A percentile compares a stretch with the other conserved stretches of the same genome.
Evolutionary conservation across 1,284 basidiomycete species (phyloP).

Genomic region (Sanghuangporus baumii): DNA sequence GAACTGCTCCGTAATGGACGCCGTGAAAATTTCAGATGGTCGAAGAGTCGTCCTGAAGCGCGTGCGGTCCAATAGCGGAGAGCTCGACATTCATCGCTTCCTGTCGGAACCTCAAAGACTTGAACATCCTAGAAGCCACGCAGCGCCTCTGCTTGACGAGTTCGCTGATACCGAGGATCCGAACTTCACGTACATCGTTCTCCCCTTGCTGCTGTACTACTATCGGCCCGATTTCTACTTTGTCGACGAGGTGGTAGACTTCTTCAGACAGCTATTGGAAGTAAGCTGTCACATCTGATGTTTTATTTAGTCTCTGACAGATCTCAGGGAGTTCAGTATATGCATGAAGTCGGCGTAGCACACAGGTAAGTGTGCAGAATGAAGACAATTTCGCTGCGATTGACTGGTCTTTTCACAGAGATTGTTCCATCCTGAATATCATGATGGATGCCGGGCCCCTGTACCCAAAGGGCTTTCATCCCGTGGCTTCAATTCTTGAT

Average conservation of each 20-base stretch:
- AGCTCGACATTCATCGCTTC: conserved; percentile 20
- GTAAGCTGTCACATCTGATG: not conserved
- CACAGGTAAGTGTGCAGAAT: not conserved
- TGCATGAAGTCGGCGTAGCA: conserved; percentile 1
- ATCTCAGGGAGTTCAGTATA: not conserved
- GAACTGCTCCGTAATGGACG: not conserved
- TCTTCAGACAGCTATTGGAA: conserved; percentile 8
- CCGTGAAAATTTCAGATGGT: conserved; percentile 2
- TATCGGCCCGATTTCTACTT: conserved; percentile 1
- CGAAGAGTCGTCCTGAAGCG: conserved; percentile 9
- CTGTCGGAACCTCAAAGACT: not conserved
- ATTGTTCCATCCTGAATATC: conserved; percentile 14
- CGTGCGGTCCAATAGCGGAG: not conserved
- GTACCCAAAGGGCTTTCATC: conserved; percentile 26
- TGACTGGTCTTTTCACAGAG: not conserved
- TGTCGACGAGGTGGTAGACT: conserved; percentile 12
- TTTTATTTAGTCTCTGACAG: not conserved
- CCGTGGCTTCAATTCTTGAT: conserved; percentile 4
- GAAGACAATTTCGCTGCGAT: not conserved
- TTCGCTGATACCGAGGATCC: not conserved
- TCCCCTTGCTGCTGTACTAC: conserved; percentile 10
- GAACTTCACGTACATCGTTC: not conserved
- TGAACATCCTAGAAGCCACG: conserved; percentile 2
- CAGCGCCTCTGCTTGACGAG: conserved; percentile 1
- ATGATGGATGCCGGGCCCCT: conserved; percentile 27